These are phyloP conservation scores for Entonaema liquescens DNA, from an alignment of 495 filamentous ascomycete genomes.

Conservation along the genomic window DNA sequence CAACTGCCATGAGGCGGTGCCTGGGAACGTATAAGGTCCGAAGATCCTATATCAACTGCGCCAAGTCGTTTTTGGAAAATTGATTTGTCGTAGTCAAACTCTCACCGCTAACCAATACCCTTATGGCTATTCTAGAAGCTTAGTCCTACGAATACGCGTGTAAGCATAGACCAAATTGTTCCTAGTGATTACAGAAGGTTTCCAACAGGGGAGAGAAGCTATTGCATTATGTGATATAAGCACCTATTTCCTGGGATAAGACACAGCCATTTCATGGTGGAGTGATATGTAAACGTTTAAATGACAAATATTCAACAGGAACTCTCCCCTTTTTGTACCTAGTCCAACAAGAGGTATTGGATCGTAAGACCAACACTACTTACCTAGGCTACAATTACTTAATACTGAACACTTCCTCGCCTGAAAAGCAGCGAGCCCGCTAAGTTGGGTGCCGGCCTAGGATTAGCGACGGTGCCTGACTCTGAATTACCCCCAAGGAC, in stretches of 20 bases:
- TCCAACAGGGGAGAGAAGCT: background rate
- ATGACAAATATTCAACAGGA: background rate
- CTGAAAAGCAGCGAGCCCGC: slow-evolving; percentile 51
- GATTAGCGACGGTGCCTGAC: slow-evolving; percentile 33
- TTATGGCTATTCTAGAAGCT: background rate
- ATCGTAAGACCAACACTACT: background rate
- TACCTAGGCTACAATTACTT: slow-evolving; percentile 17
- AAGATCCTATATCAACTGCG: background rate
- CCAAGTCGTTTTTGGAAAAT: background rate
- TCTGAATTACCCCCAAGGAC: slow-evolving; percentile 39
- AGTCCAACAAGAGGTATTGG: background rate
- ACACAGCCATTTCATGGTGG: background rate
- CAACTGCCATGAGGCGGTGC: background rate
- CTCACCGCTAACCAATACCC: background rate
- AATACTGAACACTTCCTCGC: slow-evolving; percentile 55
- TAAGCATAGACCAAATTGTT: background rate
- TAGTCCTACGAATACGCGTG: background rate
- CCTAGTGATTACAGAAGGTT: background rate
- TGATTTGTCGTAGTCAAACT: background rate
- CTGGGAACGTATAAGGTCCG: background rate
- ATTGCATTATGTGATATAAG: background rate
- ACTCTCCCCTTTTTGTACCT: background rate
- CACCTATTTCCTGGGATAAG: background rate
- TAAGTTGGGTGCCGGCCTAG: slow-evolving; percentile 49
- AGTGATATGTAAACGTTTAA: background rate